Base-by-base conservation (phyloP, 1,139 yeast genomes). In the Scheffersomyces insectosa region DNA sequence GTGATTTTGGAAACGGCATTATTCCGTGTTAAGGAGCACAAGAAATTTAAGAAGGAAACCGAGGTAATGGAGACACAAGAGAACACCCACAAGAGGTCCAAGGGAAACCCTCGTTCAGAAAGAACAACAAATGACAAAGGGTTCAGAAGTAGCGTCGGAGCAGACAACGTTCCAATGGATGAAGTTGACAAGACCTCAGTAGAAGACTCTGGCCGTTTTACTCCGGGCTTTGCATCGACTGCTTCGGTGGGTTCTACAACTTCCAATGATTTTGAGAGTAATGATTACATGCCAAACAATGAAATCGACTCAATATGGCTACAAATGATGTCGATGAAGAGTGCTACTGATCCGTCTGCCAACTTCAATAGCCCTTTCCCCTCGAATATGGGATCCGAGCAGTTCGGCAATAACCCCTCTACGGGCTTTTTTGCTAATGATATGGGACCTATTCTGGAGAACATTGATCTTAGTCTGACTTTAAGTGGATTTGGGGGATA, bases 301-400 rank as follows among this genome's bases (percentile, higher is more conserved):
- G 57, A 58, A 38, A 51, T 63, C 38, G 70, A 65, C 46, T 50
- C 54, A 15, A 47, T 64, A 36, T 65, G 70, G 70, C 41, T 65
- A 35, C 65, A 58, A 41, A 62, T 64, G 65, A 57, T 65, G 60
- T 50, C 60, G 16, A 45, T 54, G 38, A 58, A 57, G 44, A 54
- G 56, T 37, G 33, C 16, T 39, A 16, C 37, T 11, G 25, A 37
- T 32, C 25, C 29, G 8, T 27, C 39, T 3, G 27, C 20, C 27
- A 20, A 31, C 35, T 20, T 12, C 13, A n/a, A 27, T 29, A 31
- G 20, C 5, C 28, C 38, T 28, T 15, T 40, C 4, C 37, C 40
- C 8, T 20, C 25, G 8, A 20, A 20, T 20, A 20, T 20, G 1
- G 25, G 25, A 20, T 20, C 25, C 2, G 25, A 20, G 3, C 25